Conservation (phyloP, 257 asterid species). For the Coffea canephora region DNA sequence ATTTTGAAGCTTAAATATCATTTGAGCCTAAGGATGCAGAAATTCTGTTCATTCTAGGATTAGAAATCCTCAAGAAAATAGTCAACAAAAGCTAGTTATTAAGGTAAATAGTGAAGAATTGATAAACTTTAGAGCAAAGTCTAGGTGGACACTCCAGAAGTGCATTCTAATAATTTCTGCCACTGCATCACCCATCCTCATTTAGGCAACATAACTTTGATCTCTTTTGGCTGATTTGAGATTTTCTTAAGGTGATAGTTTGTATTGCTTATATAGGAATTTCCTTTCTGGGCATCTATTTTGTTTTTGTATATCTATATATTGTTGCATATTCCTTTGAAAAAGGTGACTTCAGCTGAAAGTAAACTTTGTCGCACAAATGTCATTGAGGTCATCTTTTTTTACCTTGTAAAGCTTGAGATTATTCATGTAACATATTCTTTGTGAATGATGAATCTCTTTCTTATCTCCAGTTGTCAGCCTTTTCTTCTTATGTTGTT, state of each 20-base stretch:
- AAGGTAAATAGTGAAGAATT: neutral
- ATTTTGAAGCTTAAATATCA: neutral
- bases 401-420: too few relatives aligned
- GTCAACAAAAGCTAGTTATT: neutral
- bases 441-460: neutral
- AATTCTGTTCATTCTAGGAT: neutral
- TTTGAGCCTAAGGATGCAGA: neutral
- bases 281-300: neutral
- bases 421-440: neutral
- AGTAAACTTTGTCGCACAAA: neutral
- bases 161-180: neutral
- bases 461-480: neutral
- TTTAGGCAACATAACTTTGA: neutral
- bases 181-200: neutral
- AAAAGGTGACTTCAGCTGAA: neutral
- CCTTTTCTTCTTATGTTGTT: neutral
- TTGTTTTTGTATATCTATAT: neutral
- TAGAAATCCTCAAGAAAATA: neutral
- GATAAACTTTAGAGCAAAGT: neutral
- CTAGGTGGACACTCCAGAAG: neutral
- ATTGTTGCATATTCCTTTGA: neutral
- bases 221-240: neutral
- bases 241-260: neutral
- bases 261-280: neutral
- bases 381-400: neutral